Evolutionary conservation across 345 rosid species (phyloP).

Genomic region (Eucalyptus dawsonii): DNA sequence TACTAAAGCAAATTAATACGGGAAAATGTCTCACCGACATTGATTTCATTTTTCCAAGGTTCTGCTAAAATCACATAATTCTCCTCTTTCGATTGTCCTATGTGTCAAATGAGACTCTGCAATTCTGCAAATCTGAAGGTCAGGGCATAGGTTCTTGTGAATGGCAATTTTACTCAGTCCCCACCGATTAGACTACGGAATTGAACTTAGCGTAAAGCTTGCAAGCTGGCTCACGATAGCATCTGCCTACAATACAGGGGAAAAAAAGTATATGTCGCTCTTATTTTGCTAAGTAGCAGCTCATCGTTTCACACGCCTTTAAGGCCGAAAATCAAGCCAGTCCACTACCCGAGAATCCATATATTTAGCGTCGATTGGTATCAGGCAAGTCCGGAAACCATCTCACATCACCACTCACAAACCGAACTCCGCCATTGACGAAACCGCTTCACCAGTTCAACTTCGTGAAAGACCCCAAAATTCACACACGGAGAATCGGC

Average conservation of each 20-base stretch:
- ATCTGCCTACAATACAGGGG: not conserved
- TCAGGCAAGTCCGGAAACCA: not conserved
- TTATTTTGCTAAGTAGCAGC: not conserved
- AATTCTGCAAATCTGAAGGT: not conserved
- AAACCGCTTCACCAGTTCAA: not conserved
- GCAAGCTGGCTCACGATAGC: not conserved
- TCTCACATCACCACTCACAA: not conserved
- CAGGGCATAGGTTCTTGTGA: not conserved
- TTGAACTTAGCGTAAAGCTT: not conserved
- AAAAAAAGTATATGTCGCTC: not conserved
- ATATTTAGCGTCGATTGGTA: not conserved
- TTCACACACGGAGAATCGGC: not conserved
- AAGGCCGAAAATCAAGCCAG: not conserved
- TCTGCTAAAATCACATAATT: not conserved
- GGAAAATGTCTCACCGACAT: not conserved
- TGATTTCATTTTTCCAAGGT: not conserved
- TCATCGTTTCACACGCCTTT: not conserved
- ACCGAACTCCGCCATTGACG: not conserved
- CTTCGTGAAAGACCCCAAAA: not conserved
- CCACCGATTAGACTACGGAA: not conserved
- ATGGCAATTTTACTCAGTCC: not conserved
- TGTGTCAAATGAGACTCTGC: not conserved
- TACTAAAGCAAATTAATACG: not conserved
- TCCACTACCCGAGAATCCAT: not conserved
- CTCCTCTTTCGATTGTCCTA: not conserved